Base-by-base conservation (phyloP, 129 eudicot species). In the Lonicera japonica region DNA sequence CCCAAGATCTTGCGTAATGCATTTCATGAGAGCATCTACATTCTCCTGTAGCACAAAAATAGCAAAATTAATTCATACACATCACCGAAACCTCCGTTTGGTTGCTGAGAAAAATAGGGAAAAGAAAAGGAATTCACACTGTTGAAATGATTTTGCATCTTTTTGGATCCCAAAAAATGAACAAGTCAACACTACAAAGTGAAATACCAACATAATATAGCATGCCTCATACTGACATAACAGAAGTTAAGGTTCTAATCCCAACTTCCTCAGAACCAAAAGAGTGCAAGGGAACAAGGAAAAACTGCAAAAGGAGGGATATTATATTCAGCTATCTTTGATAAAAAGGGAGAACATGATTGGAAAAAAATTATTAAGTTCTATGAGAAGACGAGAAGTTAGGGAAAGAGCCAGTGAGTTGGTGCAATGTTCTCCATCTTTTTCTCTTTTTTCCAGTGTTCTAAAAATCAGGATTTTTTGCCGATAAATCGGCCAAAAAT, bases 1-100 rank as follows among this genome's bases (percentile, higher is more conserved):
- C 47, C 95, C 95, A 60, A 90, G 79, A 81, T 86, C 79, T 61
- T 82, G 56, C 8, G 78, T 50, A 25, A 82, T 81, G 60, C 85
- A 73, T 60, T 52, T 72, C 58, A 83, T 68, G 43, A 90, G 83
- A 74, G 72, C 68, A 65, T 81, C 88, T 39, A 75, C 67, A 48
- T 54, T 47, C 51, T 86, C 97, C 97, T 90, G 82, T 61, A 80
- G 39, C 11, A 60, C 41, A 54, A 16, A 22, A 6, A n/a, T n/a
- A 67, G 39, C 52, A 25, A 40, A 29, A 20, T 25, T 54, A 67
- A 12, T 41, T 14, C 34, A 60, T n/a, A 8, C 14, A 50, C 25
- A 46, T 40, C 40, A 65, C 59, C 73, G 56, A 50, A 25, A 63
- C 38, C 39, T 46, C 47, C 61, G 54, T 43, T 22, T 39, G 20